Base-by-base conservation (phyloP, 352 stramenopile genomes). In the Chrysophaeum taylorii region DNA sequence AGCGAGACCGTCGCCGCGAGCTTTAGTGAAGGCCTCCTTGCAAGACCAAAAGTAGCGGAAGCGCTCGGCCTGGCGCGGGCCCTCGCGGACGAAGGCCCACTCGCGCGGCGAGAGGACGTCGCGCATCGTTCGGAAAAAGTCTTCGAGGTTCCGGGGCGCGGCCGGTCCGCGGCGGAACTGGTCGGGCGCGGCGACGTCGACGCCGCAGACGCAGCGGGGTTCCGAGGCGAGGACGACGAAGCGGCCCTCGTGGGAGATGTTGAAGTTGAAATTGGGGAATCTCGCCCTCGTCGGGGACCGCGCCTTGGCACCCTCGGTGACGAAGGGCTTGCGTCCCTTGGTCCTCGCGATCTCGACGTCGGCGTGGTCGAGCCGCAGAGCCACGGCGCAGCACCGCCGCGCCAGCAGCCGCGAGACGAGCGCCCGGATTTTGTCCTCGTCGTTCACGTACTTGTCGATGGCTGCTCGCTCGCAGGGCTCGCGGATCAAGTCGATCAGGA, bases 21-120 rank as follows among this genome's bases (percentile, higher is more conserved):
- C 52, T 31, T 63, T 63, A 5, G 52, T 39, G 52, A 63, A 63
- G 7, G 52, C 52, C 52, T 63, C 52, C 52, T 63, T 63, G 27
- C 52, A 9, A 31, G 9, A 31, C 52, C 52, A 63, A 15, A 63
- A 31, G 27, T 15, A 63, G 27, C 52, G 25, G 25, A 63, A 38
- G 2, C 52, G 25, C 33, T 25, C 4, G 33, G 21, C 29, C 12
- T 4, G 5, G 45, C 5, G 45, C 12, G 45, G 2, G 2, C 7
- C 52, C 15, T 25, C 33, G 5, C 33, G 18, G 18, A 60, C 18
- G 18, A 18, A 60, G 48, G 48, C 48, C 48, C 48, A 60, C 48
- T 60, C 48, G 5, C 52, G 9, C 33, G 52, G 27, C 33, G 52
- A 41, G 5, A 63, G 23, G 9, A 23, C 21, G 4, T 38, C 52